phyloP scores from a whole-genome alignment of 2,329 filamentous ascomycete genomes.

The Neofusicoccum parvum region DNA sequence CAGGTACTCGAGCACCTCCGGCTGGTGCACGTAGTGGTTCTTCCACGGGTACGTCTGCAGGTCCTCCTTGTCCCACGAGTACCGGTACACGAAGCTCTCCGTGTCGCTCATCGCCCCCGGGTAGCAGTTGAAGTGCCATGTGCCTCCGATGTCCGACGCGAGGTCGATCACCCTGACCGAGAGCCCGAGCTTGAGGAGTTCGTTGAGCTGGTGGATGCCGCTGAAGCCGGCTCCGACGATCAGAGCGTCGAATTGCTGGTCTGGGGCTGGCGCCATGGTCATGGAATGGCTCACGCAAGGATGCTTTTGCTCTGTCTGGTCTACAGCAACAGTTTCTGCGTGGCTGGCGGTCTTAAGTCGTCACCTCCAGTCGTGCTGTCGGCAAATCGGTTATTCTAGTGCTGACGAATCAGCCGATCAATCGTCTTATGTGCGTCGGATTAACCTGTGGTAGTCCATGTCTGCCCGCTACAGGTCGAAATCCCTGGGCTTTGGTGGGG shows the following conservation, averaged over 20 bases:
- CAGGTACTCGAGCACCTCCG: constrained; percentile 39
- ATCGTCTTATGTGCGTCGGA: too few relatives aligned
- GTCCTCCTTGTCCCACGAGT: constrained; percentile 38
- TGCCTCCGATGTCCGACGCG: constrained; percentile 28
- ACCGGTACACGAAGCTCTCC: constrained; percentile 32
- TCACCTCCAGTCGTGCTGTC: too few relatives aligned
- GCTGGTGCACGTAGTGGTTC: constrained; percentile 38
- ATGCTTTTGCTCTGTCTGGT: too few relatives aligned
- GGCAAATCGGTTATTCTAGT: too few relatives aligned
- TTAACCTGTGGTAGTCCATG: too few relatives aligned
- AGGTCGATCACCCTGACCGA: constrained; percentile 29
- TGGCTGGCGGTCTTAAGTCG: too few relatives aligned
- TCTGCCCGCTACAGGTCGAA: too few relatives aligned
- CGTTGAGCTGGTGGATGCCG: constrained; percentile 33
- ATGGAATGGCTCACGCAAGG: too few relatives aligned
- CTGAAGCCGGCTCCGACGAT: constrained; percentile 34
- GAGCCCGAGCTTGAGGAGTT: constrained; percentile 30
- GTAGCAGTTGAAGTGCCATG: constrained; percentile 36
- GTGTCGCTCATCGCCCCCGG: constrained; percentile 28
- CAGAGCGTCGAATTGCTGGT: constrained; percentile 25
- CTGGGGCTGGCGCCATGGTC: neutral
- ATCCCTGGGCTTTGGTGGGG: too few relatives aligned
- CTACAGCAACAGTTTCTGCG: too few relatives aligned
- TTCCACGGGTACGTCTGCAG: constrained; percentile 40
- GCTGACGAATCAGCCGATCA: too few relatives aligned